Evolutionary conservation across 2,329 filamentous ascomycete genomes (phyloP), one percentile per base, ranked within the genome.

Genomic region (Alternaria sp.): DNA sequence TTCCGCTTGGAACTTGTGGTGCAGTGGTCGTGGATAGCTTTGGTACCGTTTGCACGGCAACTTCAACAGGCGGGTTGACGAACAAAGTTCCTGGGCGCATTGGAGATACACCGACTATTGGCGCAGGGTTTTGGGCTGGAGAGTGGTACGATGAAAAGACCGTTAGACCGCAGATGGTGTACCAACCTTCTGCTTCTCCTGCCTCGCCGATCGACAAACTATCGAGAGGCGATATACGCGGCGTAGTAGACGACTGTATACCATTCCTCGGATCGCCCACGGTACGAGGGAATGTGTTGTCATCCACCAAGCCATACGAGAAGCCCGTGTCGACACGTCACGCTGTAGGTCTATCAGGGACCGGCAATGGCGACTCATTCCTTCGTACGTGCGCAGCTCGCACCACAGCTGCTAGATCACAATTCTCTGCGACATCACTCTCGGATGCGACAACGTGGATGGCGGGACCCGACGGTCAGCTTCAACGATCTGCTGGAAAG

Each of bases 121-220:
- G 93, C 0, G 91, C 93, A 1, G 93, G 93, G 0, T 97, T 93
- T 77, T 97, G 93, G 92, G 92, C 93, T 0, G 93, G 96, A 75
- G 87, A 93, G 67, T 96, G 92, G 92, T 78, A 79, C 7, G 51
- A n/a, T 1, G 48, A 42, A 9, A 86, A 89, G 57, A 78, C 82
- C 2, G 43, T 56, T 26, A 14, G 42, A 14, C 20, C 51, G 4
- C 56, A 65, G 18, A 75, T 73, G 72, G 14, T 65, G 8, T 73
- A 74, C 22, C 51, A 63, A 53, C 57, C 64, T 32, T 12, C 42
- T 4, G n/a, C 65, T 24, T 51, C 57, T 8, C 52, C 65, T 7
- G 32, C 64, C 7, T 67, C 69, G 9, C 65, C 65, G 16, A 53
- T 72, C 7, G 68, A 75, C 43, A 71, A 63, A 55, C 51, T 75